Percentiles rank a stretch among this genome's conserved stretches.
Conservation (phyloP, 768 basidiomycete genomes). For the Leucocoprinus sp. region DNA sequence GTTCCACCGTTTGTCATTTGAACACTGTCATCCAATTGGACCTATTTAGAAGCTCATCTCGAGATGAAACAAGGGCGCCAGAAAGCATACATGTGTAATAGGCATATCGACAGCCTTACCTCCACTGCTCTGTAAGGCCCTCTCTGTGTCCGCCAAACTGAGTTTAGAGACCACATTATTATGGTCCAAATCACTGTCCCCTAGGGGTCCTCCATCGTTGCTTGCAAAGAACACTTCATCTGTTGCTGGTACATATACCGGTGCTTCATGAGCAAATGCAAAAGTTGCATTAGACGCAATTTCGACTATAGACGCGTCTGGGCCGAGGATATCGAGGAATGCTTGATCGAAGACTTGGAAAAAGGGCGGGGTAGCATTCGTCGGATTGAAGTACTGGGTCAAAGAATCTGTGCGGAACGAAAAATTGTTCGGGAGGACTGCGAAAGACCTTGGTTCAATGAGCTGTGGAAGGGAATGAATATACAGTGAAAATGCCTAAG, state of each 20-base stretch:
- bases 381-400: constrained; percentile 48
- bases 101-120: constrained; percentile 38
- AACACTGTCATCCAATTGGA: constrained; percentile 46
- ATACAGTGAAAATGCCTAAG: neutral
- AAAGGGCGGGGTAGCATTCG: constrained; percentile 46
- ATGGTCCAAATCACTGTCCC: constrained; percentile 53
- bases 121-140: constrained; percentile 28
- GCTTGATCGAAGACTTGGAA: constrained; percentile 43
- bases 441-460: constrained; percentile 41
- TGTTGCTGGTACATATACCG: constrained; percentile 57
- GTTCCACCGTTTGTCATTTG: constrained; percentile 71
- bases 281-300: constrained; percentile 55
- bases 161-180: constrained; percentile 61
- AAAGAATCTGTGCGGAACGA: constrained; percentile 31
- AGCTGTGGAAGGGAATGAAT: too few relatives aligned
- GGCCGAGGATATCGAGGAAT: constrained; percentile 57
- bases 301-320: constrained; percentile 44
- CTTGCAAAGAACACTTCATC: constrained; percentile 68
- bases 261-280: constrained; percentile 76
- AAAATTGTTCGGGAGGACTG: constrained; percentile 39
- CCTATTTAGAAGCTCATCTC: constrained; percentile 24
- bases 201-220: constrained; percentile 58
- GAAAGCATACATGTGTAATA: constrained; percentile 34
- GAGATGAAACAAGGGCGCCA: too few relatives aligned
- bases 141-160: constrained; percentile 46